Conservation (phyloP, 345 rosid genomes). For the Rhodamnia argentea region DNA sequence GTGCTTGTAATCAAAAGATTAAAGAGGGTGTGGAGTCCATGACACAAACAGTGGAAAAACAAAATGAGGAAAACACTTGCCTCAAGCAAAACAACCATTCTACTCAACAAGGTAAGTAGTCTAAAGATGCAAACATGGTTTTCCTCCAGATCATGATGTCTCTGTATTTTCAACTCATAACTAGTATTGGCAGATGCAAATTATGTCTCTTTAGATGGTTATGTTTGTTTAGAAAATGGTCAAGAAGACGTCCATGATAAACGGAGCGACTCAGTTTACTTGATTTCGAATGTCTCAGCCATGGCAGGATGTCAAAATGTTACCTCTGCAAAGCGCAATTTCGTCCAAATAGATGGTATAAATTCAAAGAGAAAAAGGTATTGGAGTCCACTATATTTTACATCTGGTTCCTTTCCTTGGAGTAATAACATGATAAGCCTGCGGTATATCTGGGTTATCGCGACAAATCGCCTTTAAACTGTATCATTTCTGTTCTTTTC, state of each 20-base stretch:
- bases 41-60: not conserved
- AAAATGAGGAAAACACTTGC: not conserved
- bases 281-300: constrained; percentile 2
- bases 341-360: constrained; percentile 15
- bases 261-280: not conserved
- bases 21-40: not conserved
- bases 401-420: not conserved
- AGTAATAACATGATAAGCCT: not conserved
- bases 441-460: not conserved
- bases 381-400: not conserved
- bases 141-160: not conserved
- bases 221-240: constrained; percentile 18
- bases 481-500: not conserved
- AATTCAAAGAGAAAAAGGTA: constrained; percentile 48
- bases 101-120: not conserved
- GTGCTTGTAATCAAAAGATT: not conserved
- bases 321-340: constrained; percentile 8
- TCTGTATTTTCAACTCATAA: too few species aligned
- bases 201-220: constrained; percentile 13
- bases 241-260: constrained; percentile 17
- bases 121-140: not conserved
- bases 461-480: not conserved
- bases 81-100: not conserved
- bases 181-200: not conserved
- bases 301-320: constrained; percentile 14